phyloP scores from a whole-genome alignment of 1,284 basidiomycete species.

The Anthracocystis setariae region DNA sequence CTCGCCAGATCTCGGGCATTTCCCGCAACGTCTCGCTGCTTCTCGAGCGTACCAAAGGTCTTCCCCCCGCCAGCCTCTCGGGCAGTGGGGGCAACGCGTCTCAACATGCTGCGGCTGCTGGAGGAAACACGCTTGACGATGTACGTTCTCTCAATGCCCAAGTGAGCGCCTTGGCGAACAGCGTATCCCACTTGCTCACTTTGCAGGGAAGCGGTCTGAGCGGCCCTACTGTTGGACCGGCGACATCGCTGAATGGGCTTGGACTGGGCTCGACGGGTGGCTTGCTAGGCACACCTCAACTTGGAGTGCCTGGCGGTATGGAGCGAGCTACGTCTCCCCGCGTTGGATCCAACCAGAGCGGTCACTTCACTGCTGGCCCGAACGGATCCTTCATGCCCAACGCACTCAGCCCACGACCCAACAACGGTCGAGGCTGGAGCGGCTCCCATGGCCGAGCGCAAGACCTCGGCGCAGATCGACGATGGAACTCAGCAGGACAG shows the following conservation, averaged over 20 bases:
- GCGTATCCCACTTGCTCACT: constrained; percentile 54
- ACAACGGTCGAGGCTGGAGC: constrained; percentile 33
- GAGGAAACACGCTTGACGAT: constrained; percentile 38
- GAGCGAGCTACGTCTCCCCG: constrained; percentile 45
- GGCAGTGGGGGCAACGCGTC: constrained; percentile 19
- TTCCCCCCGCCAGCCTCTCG: constrained; percentile 34
- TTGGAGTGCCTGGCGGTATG: constrained; percentile 23
- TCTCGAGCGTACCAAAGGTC: constrained; percentile 72
- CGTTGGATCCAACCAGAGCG: constrained; percentile 17
- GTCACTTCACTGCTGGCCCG: constrained; percentile 15
- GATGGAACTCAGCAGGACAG: constrained; percentile 30
- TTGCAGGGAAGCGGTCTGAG: constrained; percentile 31
- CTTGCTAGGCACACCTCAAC: constrained; percentile 37
- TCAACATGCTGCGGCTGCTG: neutral
- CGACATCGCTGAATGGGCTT: constrained; percentile 26
- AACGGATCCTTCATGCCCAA: constrained; percentile 20
- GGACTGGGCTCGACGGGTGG: constrained; percentile 29
- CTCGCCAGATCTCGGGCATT: constrained; percentile 78
- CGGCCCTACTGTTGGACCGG: neutral
- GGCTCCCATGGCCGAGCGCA: constrained; percentile 15
- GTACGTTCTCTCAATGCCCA: constrained; percentile 54
- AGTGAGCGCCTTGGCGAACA: constrained; percentile 49
- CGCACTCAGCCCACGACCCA: constrained; percentile 42
- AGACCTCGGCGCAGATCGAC: constrained; percentile 21
- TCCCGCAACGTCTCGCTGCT: constrained; percentile 80